phyloP scores from a whole-genome alignment of 352 stramenopile species.

The Chrysophaeum taylorii region DNA sequence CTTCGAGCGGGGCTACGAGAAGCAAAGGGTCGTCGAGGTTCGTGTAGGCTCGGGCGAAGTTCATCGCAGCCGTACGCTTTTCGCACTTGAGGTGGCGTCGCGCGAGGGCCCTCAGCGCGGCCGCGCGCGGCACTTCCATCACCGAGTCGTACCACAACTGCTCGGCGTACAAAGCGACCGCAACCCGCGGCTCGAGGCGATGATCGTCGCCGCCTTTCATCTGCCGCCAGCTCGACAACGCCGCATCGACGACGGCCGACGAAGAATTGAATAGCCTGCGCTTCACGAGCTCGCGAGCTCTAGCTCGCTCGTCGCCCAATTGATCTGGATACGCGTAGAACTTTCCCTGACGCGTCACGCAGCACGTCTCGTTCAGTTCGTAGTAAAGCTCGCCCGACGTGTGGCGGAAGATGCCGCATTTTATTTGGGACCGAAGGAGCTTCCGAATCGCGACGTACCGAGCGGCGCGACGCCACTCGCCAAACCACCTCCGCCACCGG shows the following conservation, averaged over 20 bases:
- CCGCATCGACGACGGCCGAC: neutral
- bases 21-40: neutral
- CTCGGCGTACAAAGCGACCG: neutral
- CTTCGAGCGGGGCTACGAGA: neutral
- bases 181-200: neutral
- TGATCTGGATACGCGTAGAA: neutral
- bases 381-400: slow-evolving; percentile 7
- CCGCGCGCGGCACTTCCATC: neutral
- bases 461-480: neutral
- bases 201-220: neutral
- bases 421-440: neutral
- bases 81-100: neutral
- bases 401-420: slow-evolving; percentile 6
- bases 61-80: neutral
- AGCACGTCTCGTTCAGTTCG: neutral
- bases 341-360: neutral
- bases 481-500: neutral
- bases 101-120: neutral
- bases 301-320: neutral
- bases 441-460: slow-evolving; percentile 5
- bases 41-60: neutral
- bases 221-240: neutral
- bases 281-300: neutral
- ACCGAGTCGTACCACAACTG: neutral
- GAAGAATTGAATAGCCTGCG: neutral